phyloP scores from a whole-genome alignment of 139 green algal genomes.

The Chlamydomonas schloesseri region DNA sequence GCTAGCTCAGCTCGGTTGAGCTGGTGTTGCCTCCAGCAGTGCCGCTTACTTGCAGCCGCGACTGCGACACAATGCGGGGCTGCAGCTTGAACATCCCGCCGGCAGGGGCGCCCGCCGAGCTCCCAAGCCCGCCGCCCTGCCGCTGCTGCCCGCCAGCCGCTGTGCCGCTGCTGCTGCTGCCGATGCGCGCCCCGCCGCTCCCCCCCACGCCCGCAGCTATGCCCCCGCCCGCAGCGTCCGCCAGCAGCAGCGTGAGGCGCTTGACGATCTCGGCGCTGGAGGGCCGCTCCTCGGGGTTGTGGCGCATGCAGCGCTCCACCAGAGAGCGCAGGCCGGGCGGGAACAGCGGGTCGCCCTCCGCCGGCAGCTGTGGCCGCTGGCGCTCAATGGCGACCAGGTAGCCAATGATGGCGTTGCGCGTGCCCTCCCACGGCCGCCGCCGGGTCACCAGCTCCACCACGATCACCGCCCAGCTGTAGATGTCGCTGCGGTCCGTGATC shows the following conservation, averaged over 20 bases:
- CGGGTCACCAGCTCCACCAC: background rate
- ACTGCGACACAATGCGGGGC: no score
- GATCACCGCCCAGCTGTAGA: background rate
- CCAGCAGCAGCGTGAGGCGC: background rate
- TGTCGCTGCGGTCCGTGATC: background rate
- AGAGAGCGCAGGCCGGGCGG: background rate
- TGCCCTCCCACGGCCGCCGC: slow-evolving; percentile 1
- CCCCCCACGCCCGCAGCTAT: no score
- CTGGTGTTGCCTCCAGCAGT: no score
- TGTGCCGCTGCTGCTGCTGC: no score
- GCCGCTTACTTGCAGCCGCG: no score
- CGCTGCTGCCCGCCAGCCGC: no score
- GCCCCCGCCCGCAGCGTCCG: background rate
- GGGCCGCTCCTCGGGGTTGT: background rate
- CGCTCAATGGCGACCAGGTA: slow-evolving; percentile 1
- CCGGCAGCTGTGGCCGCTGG: background rate
- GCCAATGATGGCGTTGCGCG: background rate
- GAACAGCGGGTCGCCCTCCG: background rate
- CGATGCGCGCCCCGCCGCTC: no score
- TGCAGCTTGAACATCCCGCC: no score
- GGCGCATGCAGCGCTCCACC: background rate
- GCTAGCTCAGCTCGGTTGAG: no score
- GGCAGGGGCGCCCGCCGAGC: no score
- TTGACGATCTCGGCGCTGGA: background rate
- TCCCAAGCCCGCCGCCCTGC: no score